Conservation (phyloP, 2,329 filamentous ascomycete genomes). For the Sodiomyces alkalinus region DNA sequence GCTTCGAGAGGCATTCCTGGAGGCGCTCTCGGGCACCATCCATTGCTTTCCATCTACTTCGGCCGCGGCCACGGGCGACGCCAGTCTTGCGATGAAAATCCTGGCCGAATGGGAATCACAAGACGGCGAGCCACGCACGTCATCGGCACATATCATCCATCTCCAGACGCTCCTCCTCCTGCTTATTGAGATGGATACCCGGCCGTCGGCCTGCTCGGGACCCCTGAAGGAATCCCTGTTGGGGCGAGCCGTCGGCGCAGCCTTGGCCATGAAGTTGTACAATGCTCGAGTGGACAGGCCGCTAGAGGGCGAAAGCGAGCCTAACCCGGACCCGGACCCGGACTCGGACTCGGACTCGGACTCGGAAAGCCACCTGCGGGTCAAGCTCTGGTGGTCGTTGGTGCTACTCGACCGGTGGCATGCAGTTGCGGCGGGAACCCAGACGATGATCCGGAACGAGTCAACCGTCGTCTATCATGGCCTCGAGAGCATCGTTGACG, state of each 20-base stretch:
- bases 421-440: constrained; percentile 49
- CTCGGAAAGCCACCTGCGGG: constrained; percentile 44
- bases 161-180: constrained; percentile 53
- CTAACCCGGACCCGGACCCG: constrained; percentile 41
- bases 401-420: constrained; percentile 62
- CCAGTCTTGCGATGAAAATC: constrained; percentile 28
- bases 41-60: constrained; percentile 27
- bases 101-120: constrained; percentile 36
- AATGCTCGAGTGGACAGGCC: constrained; percentile 18
- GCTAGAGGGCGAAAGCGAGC: constrained; percentile 21
- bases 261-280: constrained; percentile 50
- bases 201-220: constrained; percentile 25
- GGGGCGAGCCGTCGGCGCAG: constrained; percentile 49
- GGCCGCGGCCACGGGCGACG: constrained; percentile 23
- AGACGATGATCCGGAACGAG: constrained; percentile 46
- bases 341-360: constrained; percentile 34
- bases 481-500: constrained; percentile 44
- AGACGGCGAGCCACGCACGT: constrained; percentile 18
- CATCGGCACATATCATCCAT: constrained; percentile 37
- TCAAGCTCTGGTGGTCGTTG: constrained; percentile 57
- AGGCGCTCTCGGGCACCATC: constrained; percentile 45
- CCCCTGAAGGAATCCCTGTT: constrained; percentile 39
- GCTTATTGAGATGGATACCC: constrained; percentile 48
- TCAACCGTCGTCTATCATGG: constrained; percentile 44
- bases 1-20: constrained; percentile 48